Base-by-base conservation (phyloP, 805 yeast genomes). In the Suhomyces vadensis region DNA sequence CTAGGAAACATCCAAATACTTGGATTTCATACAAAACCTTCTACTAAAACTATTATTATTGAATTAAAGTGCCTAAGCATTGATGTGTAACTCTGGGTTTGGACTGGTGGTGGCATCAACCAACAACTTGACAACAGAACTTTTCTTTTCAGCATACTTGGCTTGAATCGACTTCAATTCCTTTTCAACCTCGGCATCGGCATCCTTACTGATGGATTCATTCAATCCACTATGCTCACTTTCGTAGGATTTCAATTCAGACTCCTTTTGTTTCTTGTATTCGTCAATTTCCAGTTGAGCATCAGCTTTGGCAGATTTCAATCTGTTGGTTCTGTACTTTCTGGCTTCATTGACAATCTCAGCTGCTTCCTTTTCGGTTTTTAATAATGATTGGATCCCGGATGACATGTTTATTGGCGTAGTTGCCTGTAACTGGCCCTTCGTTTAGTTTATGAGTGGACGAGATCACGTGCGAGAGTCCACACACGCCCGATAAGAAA, bases 331-430 rank as follows among this genome's bases (percentile, higher is more conserved):
- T 69, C 96, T 88, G 73, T 85, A 89, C 57, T 83, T 78, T 76
- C 98, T 87, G 19, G 99, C 97, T 63, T 86, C 85, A 58, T 91
- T 78, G 49, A 94, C 98, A 52, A 91, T 87, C 56, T 84, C 91
- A 57, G 95, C 97, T n/a, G 99, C 98, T 59, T 88, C 92, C 71
- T 87, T 89, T 74, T 94, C 99, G 50, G 98, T 95, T 77, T 86
- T 60, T 52, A 60, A 58, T 43, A 60, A 57, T 25, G 64, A 57
- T 49, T 60, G 65, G 48, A 60, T 60, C 24, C 64, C 60, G 37
- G 65, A 57, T 10, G 64, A 59, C 64, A 57, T 59, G 31, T 19
- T 49, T 49, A 31, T 16, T 6, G 17, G 11, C 5, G 22, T 14
- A 6, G 20, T 29, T 8, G 33, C 14, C 16, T 29, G 16, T 16